Conservation (phyloP, 2,329 filamentous ascomycete species). For the Stachybotrys chlorohalonatus region DNA sequence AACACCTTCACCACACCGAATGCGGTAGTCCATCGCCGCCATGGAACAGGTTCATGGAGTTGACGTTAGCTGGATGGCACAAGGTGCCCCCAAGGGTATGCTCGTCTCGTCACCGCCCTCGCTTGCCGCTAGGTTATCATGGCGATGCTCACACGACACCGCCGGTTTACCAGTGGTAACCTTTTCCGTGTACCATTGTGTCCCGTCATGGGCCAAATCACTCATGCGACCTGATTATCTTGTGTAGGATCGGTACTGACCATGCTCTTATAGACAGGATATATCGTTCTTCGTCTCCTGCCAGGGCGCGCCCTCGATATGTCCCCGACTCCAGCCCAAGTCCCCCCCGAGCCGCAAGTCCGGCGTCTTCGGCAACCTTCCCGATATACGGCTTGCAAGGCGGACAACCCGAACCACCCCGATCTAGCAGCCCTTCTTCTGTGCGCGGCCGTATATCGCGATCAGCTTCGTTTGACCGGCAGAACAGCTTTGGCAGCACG, state of each 20-base stretch:
- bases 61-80: slow-evolving; percentile 83
- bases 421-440: neutral
- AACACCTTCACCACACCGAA: slow-evolving; percentile 11
- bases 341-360: neutral
- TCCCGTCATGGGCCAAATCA: neutral
- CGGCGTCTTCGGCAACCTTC: neutral
- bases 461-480: slow-evolving; percentile 26
- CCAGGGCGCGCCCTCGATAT: neutral
- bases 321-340: neutral
- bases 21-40: slow-evolving; percentile 9
- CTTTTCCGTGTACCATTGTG: neutral
- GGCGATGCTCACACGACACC: too few relatives aligned
- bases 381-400: neutral
- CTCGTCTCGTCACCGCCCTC: neutral
- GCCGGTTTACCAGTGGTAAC: neutral
- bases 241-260: neutral
- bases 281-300: neutral
- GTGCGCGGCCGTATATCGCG: slow-evolving; percentile 15
- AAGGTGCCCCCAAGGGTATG: slow-evolving; percentile 74
- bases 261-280: neutral
- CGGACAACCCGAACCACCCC: neutral
- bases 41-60: slow-evolving; percentile 79
- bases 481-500: slow-evolving; percentile 15
- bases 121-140: too few relatives aligned
- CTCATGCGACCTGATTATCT: neutral